phyloP scores from a whole-genome alignment of 495 filamentous ascomycete species.

The Trichoderma reesei region DNA sequence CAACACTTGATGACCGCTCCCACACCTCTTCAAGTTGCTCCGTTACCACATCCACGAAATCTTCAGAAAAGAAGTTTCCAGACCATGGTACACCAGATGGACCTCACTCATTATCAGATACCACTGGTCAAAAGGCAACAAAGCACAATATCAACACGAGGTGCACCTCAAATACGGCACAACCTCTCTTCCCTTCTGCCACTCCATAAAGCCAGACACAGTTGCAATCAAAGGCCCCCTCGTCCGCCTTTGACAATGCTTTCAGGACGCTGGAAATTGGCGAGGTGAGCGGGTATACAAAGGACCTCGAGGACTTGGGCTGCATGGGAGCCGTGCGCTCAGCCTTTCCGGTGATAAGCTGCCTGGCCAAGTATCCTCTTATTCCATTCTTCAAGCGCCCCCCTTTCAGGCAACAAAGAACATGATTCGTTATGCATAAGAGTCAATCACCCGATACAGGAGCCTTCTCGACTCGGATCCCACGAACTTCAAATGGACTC shows the following conservation, averaged over 20 bases:
- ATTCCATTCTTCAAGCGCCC: constrained; percentile 4
- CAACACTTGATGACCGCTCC: too few species aligned
- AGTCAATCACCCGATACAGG: constrained; percentile 35
- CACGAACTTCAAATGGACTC: constrained; percentile 27
- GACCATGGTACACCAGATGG: constrained; percentile 16
- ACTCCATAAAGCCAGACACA: background rate
- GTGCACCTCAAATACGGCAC: constrained; percentile 19
- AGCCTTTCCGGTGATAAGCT: background rate
- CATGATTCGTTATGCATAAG: constrained; percentile 25
- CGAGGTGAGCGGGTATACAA: background rate
- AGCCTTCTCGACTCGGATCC: constrained; percentile 30
- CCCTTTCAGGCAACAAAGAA: background rate
- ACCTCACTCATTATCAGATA: constrained; percentile 13
- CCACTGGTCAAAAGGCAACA: constrained; percentile 13
- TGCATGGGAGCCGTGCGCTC: background rate
- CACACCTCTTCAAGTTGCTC: background rate
- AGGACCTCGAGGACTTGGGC: background rate
- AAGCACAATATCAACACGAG: constrained; percentile 12
- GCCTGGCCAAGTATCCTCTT: background rate
- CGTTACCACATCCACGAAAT: background rate
- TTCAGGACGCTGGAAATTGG: constrained; percentile 41
- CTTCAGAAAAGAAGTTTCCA: background rate
- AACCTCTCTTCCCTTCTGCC: constrained; percentile 21
- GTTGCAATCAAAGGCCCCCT: constrained; percentile 23
- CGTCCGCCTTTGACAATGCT: constrained; percentile 43